Conservation (phyloP, 2,329 filamentous ascomycete species). For the Sporothrix humicola region DNA sequence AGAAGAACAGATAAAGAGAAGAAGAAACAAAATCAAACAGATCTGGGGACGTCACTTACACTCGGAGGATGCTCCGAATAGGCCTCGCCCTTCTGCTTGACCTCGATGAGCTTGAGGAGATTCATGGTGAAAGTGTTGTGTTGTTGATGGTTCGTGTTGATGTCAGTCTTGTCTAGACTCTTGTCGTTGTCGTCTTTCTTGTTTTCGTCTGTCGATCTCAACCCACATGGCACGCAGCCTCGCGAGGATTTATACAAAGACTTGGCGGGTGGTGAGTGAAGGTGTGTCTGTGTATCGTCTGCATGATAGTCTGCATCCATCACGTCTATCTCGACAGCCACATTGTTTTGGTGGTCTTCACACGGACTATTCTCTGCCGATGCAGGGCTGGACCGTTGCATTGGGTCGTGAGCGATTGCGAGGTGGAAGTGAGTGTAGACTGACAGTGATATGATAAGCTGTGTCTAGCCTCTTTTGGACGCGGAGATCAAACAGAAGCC, state of each 20-base stretch:
- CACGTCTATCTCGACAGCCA: constrained; percentile 8
- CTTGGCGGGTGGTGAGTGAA: not conserved
- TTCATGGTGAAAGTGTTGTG: not conserved
- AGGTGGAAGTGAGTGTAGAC: not conserved
- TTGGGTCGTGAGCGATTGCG: not conserved
- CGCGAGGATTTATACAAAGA: constrained; percentile 10
- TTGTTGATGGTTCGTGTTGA: not conserved
- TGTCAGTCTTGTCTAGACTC: not conserved
- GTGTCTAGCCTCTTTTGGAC: not conserved
- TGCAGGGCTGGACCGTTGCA: constrained; percentile 5
- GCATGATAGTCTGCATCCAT: not conserved
- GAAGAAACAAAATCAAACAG: no score
- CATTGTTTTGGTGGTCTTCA: no score
- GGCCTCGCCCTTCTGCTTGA: constrained; percentile 25
- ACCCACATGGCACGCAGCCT: constrained; percentile 22
- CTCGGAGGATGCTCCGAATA: constrained; percentile 20
- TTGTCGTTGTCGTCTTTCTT: not conserved
- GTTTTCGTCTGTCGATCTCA: not conserved
- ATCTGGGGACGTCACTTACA: no score
- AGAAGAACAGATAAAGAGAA: no score
- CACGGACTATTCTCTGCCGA: not conserved
- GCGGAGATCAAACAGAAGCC: constrained; percentile 21
- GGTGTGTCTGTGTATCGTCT: not conserved
- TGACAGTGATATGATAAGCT: not conserved
- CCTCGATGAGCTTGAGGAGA: constrained; percentile 23